phyloP scores from a whole-genome alignment of 441 rosid species.

The Corymbia calophylla region DNA sequence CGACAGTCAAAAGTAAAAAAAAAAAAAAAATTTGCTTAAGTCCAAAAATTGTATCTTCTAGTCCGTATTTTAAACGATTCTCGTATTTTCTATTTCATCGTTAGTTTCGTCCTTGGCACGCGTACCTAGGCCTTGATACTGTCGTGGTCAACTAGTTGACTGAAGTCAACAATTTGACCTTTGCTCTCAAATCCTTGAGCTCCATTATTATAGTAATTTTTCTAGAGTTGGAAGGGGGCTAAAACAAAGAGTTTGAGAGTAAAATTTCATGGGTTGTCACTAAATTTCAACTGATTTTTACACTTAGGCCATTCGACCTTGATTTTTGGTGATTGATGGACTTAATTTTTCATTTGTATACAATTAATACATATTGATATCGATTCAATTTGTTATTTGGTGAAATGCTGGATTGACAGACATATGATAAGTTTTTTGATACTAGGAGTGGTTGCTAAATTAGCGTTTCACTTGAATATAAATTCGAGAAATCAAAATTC shows the following conservation, averaged over 20 bases:
- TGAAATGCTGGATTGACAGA: not conserved
- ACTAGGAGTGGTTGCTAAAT: not conserved
- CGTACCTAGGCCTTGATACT: not conserved
- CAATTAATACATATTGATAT: accelerated
- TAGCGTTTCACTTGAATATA: not conserved
- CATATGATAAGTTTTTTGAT: not conserved
- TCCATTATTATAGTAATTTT: not conserved
- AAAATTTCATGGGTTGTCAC: not conserved
- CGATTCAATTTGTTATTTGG: not conserved
- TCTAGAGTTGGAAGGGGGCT: not conserved
- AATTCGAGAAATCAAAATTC: not conserved
- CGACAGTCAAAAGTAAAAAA: not conserved
- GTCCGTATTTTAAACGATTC: not conserved
- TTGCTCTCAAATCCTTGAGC: not conserved
- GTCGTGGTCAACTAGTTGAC: not conserved
- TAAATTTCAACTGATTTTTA: not conserved
- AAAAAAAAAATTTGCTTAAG: not conserved
- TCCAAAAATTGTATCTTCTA: not conserved
- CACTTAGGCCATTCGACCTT: no score
- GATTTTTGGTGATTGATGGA: not conserved
- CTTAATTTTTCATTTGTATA: not conserved
- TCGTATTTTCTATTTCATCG: not conserved
- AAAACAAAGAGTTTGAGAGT: not conserved
- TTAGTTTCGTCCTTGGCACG: not conserved
- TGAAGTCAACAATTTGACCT: not conserved